These are phyloP conservation scores for Tolypocladium ophioglossoides DNA, from an alignment of 2,329 filamentous ascomycete genomes.

Conservation along the genomic window DNA sequence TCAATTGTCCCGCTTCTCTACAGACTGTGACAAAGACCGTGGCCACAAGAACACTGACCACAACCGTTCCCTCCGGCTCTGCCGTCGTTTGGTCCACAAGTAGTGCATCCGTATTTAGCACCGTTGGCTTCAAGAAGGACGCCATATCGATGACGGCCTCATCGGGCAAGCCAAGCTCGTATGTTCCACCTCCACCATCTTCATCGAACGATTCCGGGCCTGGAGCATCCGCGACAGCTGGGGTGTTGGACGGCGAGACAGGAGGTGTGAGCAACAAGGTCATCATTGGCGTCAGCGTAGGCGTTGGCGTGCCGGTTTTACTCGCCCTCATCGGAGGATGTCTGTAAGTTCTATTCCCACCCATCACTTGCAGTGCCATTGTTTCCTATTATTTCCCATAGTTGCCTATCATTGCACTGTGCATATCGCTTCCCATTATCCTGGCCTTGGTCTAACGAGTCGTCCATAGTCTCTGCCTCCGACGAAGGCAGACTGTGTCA, in stretches of 20 bases:
- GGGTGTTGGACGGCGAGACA: constrained; percentile 13
- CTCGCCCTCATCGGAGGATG: constrained; percentile 15
- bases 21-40: constrained; percentile 31
- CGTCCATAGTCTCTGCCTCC: neutral
- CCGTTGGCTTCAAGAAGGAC: constrained; percentile 30
- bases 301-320: constrained; percentile 30
- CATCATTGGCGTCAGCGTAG: constrained; percentile 37
- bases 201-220: neutral
- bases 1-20: constrained; percentile 39
- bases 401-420: neutral
- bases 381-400: neutral
- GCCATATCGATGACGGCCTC: constrained; percentile 10
- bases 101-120: constrained; percentile 16
- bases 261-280: constrained; percentile 30
- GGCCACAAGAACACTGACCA: constrained; percentile 27
- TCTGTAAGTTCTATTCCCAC: constrained; percentile 16
- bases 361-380: neutral
- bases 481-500: neutral
- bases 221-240: neutral
- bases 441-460: neutral
- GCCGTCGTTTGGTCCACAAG: constrained; percentile 11
- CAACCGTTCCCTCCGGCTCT: constrained; percentile 26
- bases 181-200: constrained; percentile 23
- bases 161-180: constrained; percentile 34
- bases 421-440: too few species aligned